Conservation (phyloP, 352 stramenopile species). For the Phytophthora sp. region DNA sequence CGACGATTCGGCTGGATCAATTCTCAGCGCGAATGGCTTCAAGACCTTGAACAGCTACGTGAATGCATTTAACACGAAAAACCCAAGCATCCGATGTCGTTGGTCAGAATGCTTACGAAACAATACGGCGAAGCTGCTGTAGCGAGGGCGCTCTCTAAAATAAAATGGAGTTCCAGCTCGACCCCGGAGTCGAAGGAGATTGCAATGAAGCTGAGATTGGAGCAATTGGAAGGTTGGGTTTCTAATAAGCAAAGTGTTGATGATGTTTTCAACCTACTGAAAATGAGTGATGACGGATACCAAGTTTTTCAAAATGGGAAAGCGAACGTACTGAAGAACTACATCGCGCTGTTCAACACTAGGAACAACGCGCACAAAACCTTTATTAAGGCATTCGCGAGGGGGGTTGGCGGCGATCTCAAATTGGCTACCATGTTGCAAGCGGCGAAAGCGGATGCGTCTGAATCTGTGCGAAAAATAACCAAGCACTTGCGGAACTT, state of each 20-base stretch:
- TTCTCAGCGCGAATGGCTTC: background rate
- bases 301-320: background rate
- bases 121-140: background rate
- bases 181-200: background rate
- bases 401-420: background rate
- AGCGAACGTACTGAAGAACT: background rate
- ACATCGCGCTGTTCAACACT: background rate
- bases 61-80: background rate
- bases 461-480: background rate
- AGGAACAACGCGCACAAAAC: background rate
- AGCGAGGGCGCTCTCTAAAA: background rate
- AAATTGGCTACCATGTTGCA: background rate
- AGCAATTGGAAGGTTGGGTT: background rate
- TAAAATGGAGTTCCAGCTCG: too few relatives aligned
- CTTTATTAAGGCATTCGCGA: background rate
- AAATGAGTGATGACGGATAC: background rate
- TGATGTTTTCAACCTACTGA: background rate
- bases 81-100: background rate
- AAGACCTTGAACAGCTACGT: background rate
- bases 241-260: background rate
- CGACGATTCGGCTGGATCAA: background rate
- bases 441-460: background rate
- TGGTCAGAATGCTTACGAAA: background rate
- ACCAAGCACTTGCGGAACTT: background rate
- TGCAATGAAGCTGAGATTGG: background rate